phyloP scores from a whole-genome alignment of 371 early-diverging fungal genomes.

The Blakeslea trispora region DNA sequence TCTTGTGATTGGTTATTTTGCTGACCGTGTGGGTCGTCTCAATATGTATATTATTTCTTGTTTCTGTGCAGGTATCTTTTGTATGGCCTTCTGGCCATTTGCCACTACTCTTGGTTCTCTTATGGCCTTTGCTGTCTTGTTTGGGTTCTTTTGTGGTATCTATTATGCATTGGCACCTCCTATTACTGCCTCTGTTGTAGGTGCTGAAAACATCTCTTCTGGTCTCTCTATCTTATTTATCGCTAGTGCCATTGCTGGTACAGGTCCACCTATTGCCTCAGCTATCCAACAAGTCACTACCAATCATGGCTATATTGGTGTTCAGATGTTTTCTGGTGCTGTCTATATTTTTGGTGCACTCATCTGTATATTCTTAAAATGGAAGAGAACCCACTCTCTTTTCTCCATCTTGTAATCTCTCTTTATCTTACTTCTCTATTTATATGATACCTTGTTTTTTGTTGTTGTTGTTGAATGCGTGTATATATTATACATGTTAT shows the following conservation, averaged over 20 bases:
- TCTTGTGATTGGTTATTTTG: slow-evolving; percentile 60
- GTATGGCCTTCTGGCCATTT: slow-evolving; percentile 61
- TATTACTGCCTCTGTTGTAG: slow-evolving; percentile 57
- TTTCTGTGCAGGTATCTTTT: slow-evolving; percentile 36
- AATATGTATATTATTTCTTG: slow-evolving; percentile 32
- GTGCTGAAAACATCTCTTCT: slow-evolving; percentile 50
- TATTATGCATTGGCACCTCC: slow-evolving; percentile 53
- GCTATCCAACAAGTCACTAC: slow-evolving; percentile 35
- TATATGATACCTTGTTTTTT: no score
- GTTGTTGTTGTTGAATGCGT: no score
- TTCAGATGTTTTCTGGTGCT: slow-evolving; percentile 45
- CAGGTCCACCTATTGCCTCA: slow-evolving; percentile 37
- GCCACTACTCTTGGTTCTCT: slow-evolving; percentile 46
- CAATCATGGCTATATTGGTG: slow-evolving; percentile 33
- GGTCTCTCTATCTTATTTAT: slow-evolving; percentile 60
- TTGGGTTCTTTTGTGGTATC: slow-evolving; percentile 44
- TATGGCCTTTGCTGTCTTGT: slow-evolving; percentile 51
- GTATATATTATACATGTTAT: no score
- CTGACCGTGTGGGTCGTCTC: slow-evolving; percentile 67
- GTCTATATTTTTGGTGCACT: slow-evolving; percentile 35
- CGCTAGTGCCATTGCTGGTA: slow-evolving; percentile 38
- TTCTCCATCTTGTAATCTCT: slow-evolving; percentile 25
- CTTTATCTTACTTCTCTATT: no score
- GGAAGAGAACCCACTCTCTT: slow-evolving; percentile 25
- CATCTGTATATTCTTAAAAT: slow-evolving; percentile 23